A percentile compares a stretch with the other conserved stretches of the same genome.
These are phyloP conservation scores for Hyphodiscus hymeniophilus DNA, from an alignment of 495 filamentous ascomycete genomes.

Conservation along the genomic window DNA sequence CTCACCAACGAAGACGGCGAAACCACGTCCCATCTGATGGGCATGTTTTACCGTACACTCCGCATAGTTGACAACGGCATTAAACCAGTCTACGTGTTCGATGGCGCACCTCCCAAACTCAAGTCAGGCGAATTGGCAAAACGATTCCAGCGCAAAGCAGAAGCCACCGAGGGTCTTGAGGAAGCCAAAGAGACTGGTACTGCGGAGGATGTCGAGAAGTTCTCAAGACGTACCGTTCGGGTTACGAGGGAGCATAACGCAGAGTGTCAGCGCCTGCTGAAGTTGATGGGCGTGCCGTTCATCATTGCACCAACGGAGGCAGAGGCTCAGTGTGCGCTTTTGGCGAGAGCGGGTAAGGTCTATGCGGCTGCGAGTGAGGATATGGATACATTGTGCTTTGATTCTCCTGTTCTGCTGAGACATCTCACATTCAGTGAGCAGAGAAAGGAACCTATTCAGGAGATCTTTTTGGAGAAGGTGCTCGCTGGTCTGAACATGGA, in stretches of 20 bases:
- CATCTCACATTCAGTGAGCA: constrained; percentile 97
- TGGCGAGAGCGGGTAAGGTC: constrained; percentile 89
- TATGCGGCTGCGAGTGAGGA: constrained; percentile 96
- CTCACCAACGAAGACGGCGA: constrained; percentile 89
- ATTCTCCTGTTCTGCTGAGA: constrained; percentile 80
- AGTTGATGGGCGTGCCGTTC: constrained; percentile 92
- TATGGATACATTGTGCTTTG: constrained; percentile 98
- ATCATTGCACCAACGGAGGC: constrained; percentile 95
- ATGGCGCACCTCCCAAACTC: constrained; percentile 91
- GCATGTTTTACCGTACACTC: constrained; percentile 97
- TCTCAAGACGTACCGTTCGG: constrained; percentile 85
- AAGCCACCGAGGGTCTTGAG: constrained; percentile 79
- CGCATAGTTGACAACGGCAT: constrained; percentile 98
- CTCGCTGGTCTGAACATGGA: constrained; percentile 84
- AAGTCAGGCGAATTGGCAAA: constrained; percentile 95
- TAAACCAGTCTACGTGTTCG: constrained; percentile 96
- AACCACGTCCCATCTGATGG: constrained; percentile 96
- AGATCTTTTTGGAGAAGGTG: constrained; percentile 79
- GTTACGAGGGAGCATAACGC: constrained; percentile 95
- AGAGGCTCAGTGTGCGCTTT: constrained; percentile 88
- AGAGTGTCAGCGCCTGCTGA: constrained; percentile 84
- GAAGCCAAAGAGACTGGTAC: constrained; percentile 97
- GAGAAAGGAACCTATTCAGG: constrained; percentile 93
- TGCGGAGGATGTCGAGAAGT: constrained; percentile 95
- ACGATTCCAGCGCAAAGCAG: constrained; percentile 82